A percentile compares a stretch with the other conserved stretches of the same genome.
phyloP scores from a whole-genome alignment of 768 basidiomycete genomes.

The Panellus pusillus region DNA sequence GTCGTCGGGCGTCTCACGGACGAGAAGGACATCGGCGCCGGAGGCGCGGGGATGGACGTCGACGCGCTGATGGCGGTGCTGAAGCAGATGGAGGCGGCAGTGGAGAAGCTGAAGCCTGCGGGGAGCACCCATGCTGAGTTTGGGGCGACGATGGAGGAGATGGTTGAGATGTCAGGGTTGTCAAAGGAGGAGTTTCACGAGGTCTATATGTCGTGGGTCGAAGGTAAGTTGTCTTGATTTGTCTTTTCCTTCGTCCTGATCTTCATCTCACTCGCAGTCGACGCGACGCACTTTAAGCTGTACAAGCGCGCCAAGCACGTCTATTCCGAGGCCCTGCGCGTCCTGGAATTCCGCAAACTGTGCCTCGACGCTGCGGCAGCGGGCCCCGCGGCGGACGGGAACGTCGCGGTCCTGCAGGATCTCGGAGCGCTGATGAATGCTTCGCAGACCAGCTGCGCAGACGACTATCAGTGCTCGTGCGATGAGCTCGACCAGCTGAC shows the following conservation, averaged over 20 bases:
- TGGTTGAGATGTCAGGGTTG: constrained; percentile 68
- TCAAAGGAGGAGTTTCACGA: constrained; percentile 54
- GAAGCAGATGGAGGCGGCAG: constrained; percentile 43
- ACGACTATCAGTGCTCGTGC: constrained; percentile 76
- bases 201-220: constrained; percentile 76
- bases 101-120: constrained; percentile 54
- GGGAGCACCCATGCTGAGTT: constrained; percentile 41
- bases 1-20: constrained; percentile 60
- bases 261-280: constrained; percentile 45
- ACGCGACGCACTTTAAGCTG: constrained; percentile 78
- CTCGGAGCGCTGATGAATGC: constrained; percentile 82
- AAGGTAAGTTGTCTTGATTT: constrained; percentile 48
- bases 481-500: constrained; percentile 74
- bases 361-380: constrained; percentile 49
- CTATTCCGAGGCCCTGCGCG: constrained; percentile 75
- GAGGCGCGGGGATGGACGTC: constrained; percentile 45
- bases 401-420: constrained; percentile 34
- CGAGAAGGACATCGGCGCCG: constrained; percentile 38
- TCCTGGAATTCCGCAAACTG: constrained; percentile 71
- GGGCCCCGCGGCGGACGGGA: constrained; percentile 9
- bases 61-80: constrained; percentile 48
- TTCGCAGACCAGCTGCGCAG: constrained; percentile 69
- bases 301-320: constrained; percentile 85
- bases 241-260: constrained; percentile 1
- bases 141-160: constrained; percentile 73